phyloP scores from a whole-genome alignment of 768 basidiomycete species.

The Trametes meyenii region DNA sequence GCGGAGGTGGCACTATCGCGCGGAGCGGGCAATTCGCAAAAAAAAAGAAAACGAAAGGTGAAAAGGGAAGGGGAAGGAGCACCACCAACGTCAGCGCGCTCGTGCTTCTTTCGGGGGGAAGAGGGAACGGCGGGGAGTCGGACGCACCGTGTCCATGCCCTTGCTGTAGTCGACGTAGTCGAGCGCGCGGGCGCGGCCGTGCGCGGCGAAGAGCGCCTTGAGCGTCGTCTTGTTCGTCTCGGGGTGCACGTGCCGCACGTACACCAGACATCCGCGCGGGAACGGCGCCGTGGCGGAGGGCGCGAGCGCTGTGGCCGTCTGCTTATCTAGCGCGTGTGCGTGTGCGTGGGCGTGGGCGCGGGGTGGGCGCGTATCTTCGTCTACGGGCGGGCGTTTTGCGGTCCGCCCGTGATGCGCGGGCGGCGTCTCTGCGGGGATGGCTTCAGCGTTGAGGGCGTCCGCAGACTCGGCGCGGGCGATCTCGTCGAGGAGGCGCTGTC shows the following conservation, averaged over 20 bases:
- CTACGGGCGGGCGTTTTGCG: background rate
- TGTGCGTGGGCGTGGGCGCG: too few species aligned
- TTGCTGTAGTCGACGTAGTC: slow-evolving; percentile 85
- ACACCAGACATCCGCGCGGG: slow-evolving; percentile 69
- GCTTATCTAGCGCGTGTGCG: background rate
- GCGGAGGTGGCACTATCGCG: slow-evolving; percentile 70
- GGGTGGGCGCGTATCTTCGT: background rate
- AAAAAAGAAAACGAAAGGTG: too few species aligned
- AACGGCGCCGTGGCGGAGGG: slow-evolving; percentile 41
- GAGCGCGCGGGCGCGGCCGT: slow-evolving; percentile 40
- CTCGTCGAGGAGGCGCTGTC: slow-evolving; percentile 54
- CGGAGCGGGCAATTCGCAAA: too few species aligned
- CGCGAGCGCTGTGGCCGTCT: background rate
- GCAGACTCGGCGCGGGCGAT: slow-evolving; percentile 32
- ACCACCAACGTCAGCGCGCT: background rate
- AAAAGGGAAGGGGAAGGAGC: too few species aligned
- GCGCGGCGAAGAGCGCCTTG: slow-evolving; percentile 57
- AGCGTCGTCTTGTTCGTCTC: slow-evolving; percentile 84
- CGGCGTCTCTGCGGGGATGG: too few species aligned
- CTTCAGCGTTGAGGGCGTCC: background rate
- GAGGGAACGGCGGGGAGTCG: background rate
- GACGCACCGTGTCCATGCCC: slow-evolving; percentile 69
- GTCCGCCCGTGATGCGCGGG: background rate
- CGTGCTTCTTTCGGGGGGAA: background rate
- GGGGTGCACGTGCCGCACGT: slow-evolving; percentile 68